A percentile compares a stretch with the other conserved stretches of the same genome.
Conservation (phyloP, 305 asterid species). For the Caryopteris hybrid region DNA sequence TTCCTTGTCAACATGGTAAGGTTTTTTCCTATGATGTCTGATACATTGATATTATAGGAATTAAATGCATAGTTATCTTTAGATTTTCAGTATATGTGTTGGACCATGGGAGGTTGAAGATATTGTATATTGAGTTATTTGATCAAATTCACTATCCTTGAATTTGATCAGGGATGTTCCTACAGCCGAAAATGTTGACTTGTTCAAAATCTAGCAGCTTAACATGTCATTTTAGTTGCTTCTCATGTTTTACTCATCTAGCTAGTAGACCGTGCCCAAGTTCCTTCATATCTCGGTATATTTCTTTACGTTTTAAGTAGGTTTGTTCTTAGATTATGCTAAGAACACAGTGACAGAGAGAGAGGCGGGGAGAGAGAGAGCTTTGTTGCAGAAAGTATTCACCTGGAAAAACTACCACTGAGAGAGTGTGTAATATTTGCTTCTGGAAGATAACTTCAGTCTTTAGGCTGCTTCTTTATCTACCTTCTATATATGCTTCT, state of each 20-base stretch:
- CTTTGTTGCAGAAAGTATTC: not conserved
- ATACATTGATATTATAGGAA: not conserved
- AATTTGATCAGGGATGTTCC: not conserved
- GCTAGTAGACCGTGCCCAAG: no score
- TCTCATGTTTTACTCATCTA: not conserved
- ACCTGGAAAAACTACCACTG: not conserved
- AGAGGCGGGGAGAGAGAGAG: not conserved
- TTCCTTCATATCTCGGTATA: not conserved
- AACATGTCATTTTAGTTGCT: not conserved
- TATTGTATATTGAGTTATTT: not conserved
- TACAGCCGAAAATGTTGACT: not conserved
- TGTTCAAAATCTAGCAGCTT: not conserved
- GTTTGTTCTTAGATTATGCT: no score
- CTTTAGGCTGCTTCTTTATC: not conserved
- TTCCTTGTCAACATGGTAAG: constrained; percentile 29
- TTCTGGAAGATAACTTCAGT: not conserved
- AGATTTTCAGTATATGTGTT: not conserved
- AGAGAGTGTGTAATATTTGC: not conserved
- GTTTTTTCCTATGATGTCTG: not conserved
- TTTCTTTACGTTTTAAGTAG: not conserved
- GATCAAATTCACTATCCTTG: not conserved
- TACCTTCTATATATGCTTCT: not conserved
- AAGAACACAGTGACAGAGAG: no score
- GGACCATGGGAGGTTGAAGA: no score
- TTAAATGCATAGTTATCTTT: not conserved